Conservation (phyloP, 2,329 filamentous ascomycete species). For the Xylaria hypoxylon region DNA sequence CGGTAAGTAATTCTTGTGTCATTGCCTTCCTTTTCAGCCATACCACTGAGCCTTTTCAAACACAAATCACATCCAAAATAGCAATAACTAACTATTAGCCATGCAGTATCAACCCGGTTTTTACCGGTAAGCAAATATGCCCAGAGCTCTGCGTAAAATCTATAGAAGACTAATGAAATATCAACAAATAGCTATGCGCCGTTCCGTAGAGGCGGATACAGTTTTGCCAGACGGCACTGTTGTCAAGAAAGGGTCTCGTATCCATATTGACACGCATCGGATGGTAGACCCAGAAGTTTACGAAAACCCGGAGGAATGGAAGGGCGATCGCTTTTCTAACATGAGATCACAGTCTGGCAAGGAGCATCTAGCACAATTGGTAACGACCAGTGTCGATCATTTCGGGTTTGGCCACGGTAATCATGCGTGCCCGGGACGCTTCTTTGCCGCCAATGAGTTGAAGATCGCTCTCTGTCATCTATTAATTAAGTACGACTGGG, state of each 20-base stretch:
- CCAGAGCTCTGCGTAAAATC: background rate
- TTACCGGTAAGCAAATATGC: constrained; percentile 37
- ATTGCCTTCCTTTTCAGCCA: background rate
- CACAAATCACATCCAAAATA: background rate
- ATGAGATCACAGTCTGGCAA: constrained; percentile 41
- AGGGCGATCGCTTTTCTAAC: constrained; percentile 41
- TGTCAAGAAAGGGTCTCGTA: constrained; percentile 40
- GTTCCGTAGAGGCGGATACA: constrained; percentile 35
- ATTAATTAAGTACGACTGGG: constrained; percentile 47
- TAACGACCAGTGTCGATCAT: constrained; percentile 47
- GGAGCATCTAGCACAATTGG: constrained; percentile 47
- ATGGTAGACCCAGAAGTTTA: constrained; percentile 44
- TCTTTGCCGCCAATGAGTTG: constrained; percentile 53
- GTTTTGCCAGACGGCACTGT: constrained; percentile 41
- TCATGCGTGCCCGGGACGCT: constrained; percentile 50
- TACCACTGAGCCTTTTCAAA: too few relatives aligned
- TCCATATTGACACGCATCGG: constrained; percentile 44
- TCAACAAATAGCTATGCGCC: constrained; percentile 39
- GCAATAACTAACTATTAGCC: background rate
- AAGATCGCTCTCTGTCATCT: constrained; percentile 48
- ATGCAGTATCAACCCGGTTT: constrained; percentile 45
- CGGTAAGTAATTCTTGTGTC: constrained; percentile 4
- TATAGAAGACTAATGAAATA: constrained; percentile 7
- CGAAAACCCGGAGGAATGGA: constrained; percentile 43
- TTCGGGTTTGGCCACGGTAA: constrained; percentile 54